A percentile compares a stretch with the other conserved stretches of the same genome.
phyloP scores from a whole-genome alignment of 345 rosid genomes.

The Melastoma malabathricum region DNA sequence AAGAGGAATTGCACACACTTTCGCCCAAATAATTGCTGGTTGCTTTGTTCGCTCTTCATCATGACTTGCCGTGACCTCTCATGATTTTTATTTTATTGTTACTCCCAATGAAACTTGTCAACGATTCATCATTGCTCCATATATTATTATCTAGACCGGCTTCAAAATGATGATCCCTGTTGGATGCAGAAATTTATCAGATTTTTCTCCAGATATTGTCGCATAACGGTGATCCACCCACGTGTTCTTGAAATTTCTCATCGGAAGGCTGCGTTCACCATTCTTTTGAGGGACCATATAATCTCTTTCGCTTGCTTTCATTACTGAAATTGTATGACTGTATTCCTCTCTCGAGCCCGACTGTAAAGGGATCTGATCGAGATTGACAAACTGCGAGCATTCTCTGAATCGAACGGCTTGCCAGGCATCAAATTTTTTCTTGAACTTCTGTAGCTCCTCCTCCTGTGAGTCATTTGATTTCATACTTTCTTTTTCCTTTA shows the following conservation, averaged over 20 bases:
- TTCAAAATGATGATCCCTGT: slow-evolving; percentile 65
- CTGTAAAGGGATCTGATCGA: slow-evolving; percentile 11
- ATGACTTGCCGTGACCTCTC: too few species aligned
- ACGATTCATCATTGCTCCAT: slow-evolving; percentile 42
- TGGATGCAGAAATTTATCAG: slow-evolving; percentile 24
- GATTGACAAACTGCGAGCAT: slow-evolving; percentile 37
- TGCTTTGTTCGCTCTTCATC: too few species aligned
- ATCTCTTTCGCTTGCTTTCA: slow-evolving; percentile 13
- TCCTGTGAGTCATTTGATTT: slow-evolving; percentile 62
- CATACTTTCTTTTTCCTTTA: slow-evolving; percentile 14
- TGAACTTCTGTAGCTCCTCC: slow-evolving; percentile 82
- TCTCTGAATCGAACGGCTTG: slow-evolving; percentile 69
- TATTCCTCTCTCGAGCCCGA: slow-evolving; percentile 10
- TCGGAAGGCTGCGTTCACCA: slow-evolving; percentile 29
- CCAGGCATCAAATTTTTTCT: slow-evolving; percentile 90
- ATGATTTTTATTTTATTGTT: slow-evolving; percentile 35
- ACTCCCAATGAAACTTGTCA: slow-evolving; percentile 47
- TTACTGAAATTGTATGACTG: slow-evolving; percentile 12
- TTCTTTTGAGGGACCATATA: slow-evolving; percentile 16
- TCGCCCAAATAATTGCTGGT: too few species aligned
- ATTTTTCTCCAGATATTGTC: slow-evolving; percentile 20
- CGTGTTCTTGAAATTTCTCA: slow-evolving; percentile 25
- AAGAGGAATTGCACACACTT: too few species aligned
- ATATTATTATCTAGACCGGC: slow-evolving; percentile 62
- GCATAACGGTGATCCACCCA: slow-evolving; percentile 19